Conservation (phyloP, 2,329 filamentous ascomycete species). For the Fusarium chuoi region DNA sequence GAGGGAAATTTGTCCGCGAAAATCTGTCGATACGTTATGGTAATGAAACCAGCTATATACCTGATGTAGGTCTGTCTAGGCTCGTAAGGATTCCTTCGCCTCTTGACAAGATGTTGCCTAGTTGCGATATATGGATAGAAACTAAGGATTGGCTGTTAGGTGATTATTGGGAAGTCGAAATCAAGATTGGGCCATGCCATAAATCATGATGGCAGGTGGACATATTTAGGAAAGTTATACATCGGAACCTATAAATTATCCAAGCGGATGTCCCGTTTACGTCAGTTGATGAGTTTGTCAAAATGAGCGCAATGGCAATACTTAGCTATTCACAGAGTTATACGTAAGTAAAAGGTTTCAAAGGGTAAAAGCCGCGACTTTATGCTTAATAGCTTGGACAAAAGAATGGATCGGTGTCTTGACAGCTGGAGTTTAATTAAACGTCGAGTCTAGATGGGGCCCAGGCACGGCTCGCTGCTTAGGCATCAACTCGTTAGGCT, state of each 20-base stretch:
- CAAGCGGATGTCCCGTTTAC: background rate
- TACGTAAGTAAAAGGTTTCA: background rate
- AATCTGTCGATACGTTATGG: rapidly evolving
- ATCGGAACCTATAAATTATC: background rate
- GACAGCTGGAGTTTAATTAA: rapidly evolving
- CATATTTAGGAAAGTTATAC: rapidly evolving
- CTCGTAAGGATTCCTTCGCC: rapidly evolving
- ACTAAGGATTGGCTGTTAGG: rapidly evolving
- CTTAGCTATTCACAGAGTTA: rapidly evolving
- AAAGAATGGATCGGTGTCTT: background rate
- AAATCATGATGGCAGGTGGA: rapidly evolving
- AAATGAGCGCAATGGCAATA: background rate
- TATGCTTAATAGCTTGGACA: rapidly evolving
- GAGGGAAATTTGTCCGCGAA: background rate
- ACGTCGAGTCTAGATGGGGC: background rate
- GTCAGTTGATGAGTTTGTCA: rapidly evolving
- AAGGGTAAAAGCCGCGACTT: rapidly evolving
- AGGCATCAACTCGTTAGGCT: background rate
- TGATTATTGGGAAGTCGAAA: background rate
- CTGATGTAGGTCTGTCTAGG: rapidly evolving
- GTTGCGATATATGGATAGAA: background rate
- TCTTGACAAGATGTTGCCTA: rapidly evolving
- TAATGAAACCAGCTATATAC: rapidly evolving
- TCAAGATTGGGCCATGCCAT: background rate
- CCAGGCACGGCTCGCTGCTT: background rate